These are phyloP conservation scores for Boletellus sp. DNA, from an alignment of 768 basidiomycete species.

Conservation along the genomic window DNA sequence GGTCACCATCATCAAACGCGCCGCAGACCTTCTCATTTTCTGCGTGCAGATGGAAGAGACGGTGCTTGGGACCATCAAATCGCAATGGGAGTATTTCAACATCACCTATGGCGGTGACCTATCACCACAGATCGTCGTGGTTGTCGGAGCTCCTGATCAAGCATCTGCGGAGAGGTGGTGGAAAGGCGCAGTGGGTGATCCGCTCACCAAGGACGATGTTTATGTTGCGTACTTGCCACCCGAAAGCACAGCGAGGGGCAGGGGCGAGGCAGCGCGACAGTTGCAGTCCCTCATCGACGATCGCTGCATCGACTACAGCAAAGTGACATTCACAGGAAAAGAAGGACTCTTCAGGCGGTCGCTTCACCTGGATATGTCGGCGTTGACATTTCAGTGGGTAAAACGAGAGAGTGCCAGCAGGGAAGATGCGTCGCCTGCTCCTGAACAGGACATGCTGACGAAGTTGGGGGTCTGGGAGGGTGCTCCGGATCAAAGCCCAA, in stretches of 20 bases:
- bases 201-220: conserved; percentile 2
- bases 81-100: conserved; percentile 27
- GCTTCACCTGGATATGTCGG: conserved; percentile 11
- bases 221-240: conserved; percentile 11
- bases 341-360: conserved; percentile 15
- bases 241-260: background rate
- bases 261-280: background rate
- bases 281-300: conserved; percentile 17
- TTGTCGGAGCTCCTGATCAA: conserved; percentile 16
- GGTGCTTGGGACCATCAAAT: conserved; percentile 3
- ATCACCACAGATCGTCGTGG: conserved; percentile 24
- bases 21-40: conserved; percentile 26
- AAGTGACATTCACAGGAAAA: conserved; percentile 1
- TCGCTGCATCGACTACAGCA: conserved; percentile 22
- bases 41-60: conserved; percentile 13
- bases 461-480: conserved; percentile 17
- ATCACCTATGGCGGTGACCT: conserved; percentile 25
- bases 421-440: background rate
- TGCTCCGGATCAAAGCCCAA: background rate
- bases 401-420: conserved; percentile 4
- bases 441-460: conserved; percentile 20
- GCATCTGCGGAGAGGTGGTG: conserved; percentile 23
- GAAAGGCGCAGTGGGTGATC: conserved; percentile 2
- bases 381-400: conserved; percentile 7
- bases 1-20: conserved; percentile 16